Evolutionary conservation across 2,329 filamentous ascomycete genomes (phyloP).

Genomic region (Rhynchosporium agropyri): DNA sequence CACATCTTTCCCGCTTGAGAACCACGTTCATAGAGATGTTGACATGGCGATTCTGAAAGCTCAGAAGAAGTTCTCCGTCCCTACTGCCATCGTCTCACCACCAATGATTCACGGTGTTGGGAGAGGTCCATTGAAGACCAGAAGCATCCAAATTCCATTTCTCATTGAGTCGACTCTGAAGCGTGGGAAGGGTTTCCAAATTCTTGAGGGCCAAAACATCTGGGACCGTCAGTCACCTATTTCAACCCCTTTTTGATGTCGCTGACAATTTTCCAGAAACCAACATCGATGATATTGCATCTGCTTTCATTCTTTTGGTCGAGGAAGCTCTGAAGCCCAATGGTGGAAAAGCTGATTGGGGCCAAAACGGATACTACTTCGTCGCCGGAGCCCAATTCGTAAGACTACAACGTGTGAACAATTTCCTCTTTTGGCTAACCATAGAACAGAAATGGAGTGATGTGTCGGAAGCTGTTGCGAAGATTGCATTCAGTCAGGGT

Average conservation of each 20-base stretch:
- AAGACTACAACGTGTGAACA: not conserved
- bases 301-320: conserved; percentile 54
- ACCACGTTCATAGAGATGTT: conserved; percentile 64
- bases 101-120: conserved; percentile 64
- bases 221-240: conserved; percentile 47
- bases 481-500: conserved; percentile 52
- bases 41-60: conserved; percentile 64
- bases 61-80: conserved; percentile 49
- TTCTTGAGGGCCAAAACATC: conserved; percentile 54
- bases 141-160: conserved; percentile 58
- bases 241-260: not conserved
- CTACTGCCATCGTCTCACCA: conserved; percentile 65
- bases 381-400: conserved; percentile 35
- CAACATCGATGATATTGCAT: conserved; percentile 56
- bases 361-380: conserved; percentile 58
- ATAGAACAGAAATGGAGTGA: conserved; percentile 56
- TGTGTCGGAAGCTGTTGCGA: conserved; percentile 48
- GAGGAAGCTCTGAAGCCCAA: conserved; percentile 53
- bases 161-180: conserved; percentile 54
- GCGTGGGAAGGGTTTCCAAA: conserved; percentile 51
- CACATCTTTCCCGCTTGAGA: conserved; percentile 56
- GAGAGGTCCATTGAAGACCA: conserved; percentile 57
- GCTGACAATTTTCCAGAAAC: conserved; percentile 45
- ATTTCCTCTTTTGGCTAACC: not conserved
- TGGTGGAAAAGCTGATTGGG: conserved; percentile 51